A percentile compares a stretch with the other conserved stretches of the same genome.
These are phyloP conservation scores for Gentiana straminea DNA, from an alignment of 257 asterid species.

Conservation along the genomic window DNA sequence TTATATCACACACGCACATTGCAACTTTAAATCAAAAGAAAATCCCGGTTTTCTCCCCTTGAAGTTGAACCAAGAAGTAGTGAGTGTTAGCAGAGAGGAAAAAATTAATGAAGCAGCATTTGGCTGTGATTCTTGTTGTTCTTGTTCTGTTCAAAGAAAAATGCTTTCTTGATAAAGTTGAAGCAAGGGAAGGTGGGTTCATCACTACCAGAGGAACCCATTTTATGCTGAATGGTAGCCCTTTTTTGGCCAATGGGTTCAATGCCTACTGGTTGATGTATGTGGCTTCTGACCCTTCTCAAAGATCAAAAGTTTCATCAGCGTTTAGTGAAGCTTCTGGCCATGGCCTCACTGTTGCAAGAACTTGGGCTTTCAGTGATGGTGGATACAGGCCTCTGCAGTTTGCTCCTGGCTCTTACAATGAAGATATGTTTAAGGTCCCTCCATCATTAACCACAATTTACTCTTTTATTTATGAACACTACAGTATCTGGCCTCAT, in stretches of 20 bases:
- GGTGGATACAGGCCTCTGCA: conserved; percentile 76
- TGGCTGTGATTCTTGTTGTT: conserved; percentile 17
- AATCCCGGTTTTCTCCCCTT: not conserved
- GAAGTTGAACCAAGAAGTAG: not conserved
- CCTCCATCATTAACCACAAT: not conserved
- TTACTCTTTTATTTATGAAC: not conserved
- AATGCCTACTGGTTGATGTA: conserved; percentile 95
- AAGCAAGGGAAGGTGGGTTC: conserved; percentile 37
- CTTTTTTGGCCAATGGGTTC: conserved; percentile 82
- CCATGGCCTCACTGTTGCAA: conserved; percentile 70
- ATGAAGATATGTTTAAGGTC: conserved; percentile 62
- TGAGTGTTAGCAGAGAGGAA: not conserved
- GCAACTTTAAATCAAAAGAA: not conserved
- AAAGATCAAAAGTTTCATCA: conserved; percentile 50
- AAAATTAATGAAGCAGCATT: conserved; percentile 30
- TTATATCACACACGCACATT: not conserved
- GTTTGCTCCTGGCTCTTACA: conserved; percentile 62
- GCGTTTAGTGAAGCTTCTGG: conserved; percentile 65
- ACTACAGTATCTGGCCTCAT: too few species aligned
- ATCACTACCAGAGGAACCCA: conserved; percentile 52
- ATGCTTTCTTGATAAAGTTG: conserved; percentile 20
- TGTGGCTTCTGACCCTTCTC: conserved; percentile 68
- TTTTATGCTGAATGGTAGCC: conserved; percentile 56
- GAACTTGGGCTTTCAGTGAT: conserved; percentile 96
- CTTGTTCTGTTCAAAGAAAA: conserved; percentile 35